phyloP scores from a whole-genome alignment of 371 early-diverging fungal species.

The Mortierella sp. region DNA sequence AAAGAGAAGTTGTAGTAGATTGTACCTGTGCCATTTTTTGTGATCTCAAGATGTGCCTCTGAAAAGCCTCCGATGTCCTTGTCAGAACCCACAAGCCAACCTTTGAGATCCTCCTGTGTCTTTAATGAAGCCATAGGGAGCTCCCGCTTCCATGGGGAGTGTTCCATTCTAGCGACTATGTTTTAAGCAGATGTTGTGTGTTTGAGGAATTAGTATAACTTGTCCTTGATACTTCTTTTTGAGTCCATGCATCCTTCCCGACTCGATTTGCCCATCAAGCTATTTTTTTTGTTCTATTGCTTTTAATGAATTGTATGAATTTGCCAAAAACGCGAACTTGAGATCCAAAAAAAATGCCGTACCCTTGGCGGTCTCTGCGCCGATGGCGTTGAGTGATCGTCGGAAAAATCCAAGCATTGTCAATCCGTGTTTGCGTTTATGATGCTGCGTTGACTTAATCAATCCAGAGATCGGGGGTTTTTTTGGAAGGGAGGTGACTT shows the following conservation, averaged over 20 bases:
- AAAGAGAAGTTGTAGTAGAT: background rate
- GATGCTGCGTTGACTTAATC: background rate
- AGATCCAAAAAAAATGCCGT: background rate
- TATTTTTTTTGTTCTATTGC: background rate
- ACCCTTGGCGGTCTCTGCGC: conserved; percentile 67
- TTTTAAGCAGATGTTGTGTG: too few relatives aligned
- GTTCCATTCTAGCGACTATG: conserved; percentile 44
- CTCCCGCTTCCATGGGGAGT: conserved; percentile 72
- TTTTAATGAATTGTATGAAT: background rate
- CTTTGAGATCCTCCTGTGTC: conserved; percentile 65
- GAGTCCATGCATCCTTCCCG: too few relatives aligned
- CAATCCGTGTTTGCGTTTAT: background rate
- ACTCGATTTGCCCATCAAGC: background rate
- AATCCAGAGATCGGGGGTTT: too few relatives aligned
- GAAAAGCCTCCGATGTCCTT: conserved; percentile 89
- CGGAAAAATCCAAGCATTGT: conserved; percentile 64
- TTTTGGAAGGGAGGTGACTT: too few relatives aligned
- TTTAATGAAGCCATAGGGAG: conserved; percentile 74
- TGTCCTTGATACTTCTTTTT: too few relatives aligned
- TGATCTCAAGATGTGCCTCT: conserved; percentile 68
- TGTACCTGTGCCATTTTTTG: conserved; percentile 60
- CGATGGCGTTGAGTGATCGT: conserved; percentile 62
- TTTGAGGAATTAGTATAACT: too few relatives aligned
- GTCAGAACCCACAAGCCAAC: conserved; percentile 91
- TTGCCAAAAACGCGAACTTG: background rate